Percentiles rank a stretch among this genome's conserved stretches.
These are phyloP conservation scores for Penicillium alfredii DNA, from an alignment of 495 filamentous ascomycete species.

Conservation along the genomic window DNA sequence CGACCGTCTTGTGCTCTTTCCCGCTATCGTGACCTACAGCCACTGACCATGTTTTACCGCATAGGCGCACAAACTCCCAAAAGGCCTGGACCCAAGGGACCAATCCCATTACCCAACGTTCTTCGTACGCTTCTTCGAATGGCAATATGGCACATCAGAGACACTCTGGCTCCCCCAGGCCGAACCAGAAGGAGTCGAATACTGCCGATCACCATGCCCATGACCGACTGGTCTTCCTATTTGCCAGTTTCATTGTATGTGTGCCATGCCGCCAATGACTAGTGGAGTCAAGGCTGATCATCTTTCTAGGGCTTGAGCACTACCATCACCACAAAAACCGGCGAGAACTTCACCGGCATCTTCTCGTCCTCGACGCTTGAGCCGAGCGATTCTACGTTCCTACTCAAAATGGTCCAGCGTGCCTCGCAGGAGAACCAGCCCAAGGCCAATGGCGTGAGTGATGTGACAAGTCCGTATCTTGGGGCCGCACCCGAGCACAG, in stretches of 20 bases:
- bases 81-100: slow-evolving; percentile 60
- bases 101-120: slow-evolving; percentile 60
- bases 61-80: slow-evolving; percentile 47
- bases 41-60: slow-evolving; percentile 22
- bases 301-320: slow-evolving; percentile 57
- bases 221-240: slow-evolving; percentile 58
- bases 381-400: slow-evolving; percentile 53
- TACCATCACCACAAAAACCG: slow-evolving; percentile 60
- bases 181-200: slow-evolving; percentile 45
- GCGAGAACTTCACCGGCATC: slow-evolving; percentile 68
- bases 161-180: slow-evolving; percentile 37
- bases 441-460: slow-evolving; percentile 52
- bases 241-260: slow-evolving; percentile 60
- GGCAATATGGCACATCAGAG: slow-evolving; percentile 44
- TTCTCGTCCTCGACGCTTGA: slow-evolving; percentile 58
- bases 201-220: slow-evolving; percentile 58
- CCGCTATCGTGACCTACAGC: slow-evolving; percentile 7
- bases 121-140: slow-evolving; percentile 47
- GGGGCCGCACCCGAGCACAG: slow-evolving; percentile 57
- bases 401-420: slow-evolving; percentile 79
- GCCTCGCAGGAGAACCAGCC: slow-evolving; percentile 42
- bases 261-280: slow-evolving; percentile 5
- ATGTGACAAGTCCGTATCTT: slow-evolving; percentile 47
- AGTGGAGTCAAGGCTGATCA: slow-evolving; percentile 14
- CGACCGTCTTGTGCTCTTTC: background rate